Base-by-base conservation (phyloP, 768 basidiomycete species). In the Baorangia bicolor region DNA sequence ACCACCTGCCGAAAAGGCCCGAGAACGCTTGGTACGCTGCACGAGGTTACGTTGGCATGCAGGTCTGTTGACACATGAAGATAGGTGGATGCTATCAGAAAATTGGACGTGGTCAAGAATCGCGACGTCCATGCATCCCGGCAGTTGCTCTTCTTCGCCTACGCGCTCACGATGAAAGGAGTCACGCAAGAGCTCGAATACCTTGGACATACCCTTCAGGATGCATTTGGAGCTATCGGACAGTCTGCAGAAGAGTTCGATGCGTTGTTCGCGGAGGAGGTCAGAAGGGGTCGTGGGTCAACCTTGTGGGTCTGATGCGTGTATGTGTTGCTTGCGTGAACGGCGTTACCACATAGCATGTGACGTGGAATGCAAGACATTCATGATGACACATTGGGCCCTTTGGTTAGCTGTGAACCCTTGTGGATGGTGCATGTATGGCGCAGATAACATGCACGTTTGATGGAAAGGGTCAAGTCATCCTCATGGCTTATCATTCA, bases 121-220 rank as follows among this genome's bases (percentile, higher is more conserved):
- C 81, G 92, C 4, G 85, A 92, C 33, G 86, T 88, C 14, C 84
- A 88, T 63, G 89, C 85, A 2, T 94, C 93, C 2, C 78, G 87
- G 20, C 90, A 97, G 62, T 77, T 99, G 4, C 78, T 98, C 20
- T 98, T 92, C 74, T 95, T 96, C 63, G 94, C 94, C 2, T 98
- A 98, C 63, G 92, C 92, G 0, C 76, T 94, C 56, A 90, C 92
- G 51, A 95, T 97, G 93, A 89, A 92, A 69, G 93, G 94, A 8
- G 90, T 97, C 37, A 97, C 94, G 10, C 80, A 83, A 49, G 93
- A 98, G 65, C 80, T 99, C 14, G 93, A 97, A 51, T 81, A 75
- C 49, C 76, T 98, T 2, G 96, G 97, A 0, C 72, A 72, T 37
- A 89, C 84, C 25, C 75, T 96, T 56, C 96, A 98, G 68, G 83